phyloP scores from a whole-genome alignment of 1,284 basidiomycete species.

The Cryptococcus depauperatus region DNA sequence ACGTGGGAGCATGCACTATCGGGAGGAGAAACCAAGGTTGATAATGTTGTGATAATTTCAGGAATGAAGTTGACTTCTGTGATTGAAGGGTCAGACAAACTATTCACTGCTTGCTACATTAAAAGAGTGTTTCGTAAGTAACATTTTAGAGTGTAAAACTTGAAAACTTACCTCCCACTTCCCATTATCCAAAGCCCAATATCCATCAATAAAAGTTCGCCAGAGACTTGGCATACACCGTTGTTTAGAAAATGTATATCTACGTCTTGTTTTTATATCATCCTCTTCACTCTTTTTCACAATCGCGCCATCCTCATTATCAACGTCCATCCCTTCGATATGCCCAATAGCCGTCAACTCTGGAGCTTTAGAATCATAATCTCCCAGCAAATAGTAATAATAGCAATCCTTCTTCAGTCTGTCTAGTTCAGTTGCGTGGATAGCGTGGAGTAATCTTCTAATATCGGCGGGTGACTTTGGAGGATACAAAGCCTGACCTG shows the following conservation, averaged over 20 bases:
- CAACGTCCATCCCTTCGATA: slow-evolving; percentile 17
- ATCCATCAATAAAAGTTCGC: slow-evolving; percentile 37
- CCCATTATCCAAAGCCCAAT: slow-evolving; percentile 38
- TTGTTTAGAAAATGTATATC: slow-evolving; percentile 24
- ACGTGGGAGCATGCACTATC: slow-evolving; percentile 22
- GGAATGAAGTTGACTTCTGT: slow-evolving; percentile 35
- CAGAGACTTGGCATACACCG: slow-evolving; percentile 34
- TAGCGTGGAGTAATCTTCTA: slow-evolving; percentile 28
- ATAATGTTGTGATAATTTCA: slow-evolving; percentile 26
- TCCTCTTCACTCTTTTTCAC: slow-evolving; percentile 1
- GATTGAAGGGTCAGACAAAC: slow-evolving; percentile 32
- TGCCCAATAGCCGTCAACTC: slow-evolving; percentile 1
- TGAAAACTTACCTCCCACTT: slow-evolving; percentile 23
- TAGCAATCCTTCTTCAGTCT: slow-evolving; percentile 39
- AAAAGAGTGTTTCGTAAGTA: neutral
- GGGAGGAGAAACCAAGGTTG: slow-evolving; percentile 28
- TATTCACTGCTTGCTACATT: slow-evolving; percentile 17
- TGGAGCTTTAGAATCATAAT: slow-evolving; percentile 16
- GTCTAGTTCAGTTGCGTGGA: slow-evolving; percentile 24
- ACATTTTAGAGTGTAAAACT: neutral
- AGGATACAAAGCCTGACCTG: slow-evolving; percentile 29
- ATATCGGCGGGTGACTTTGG: slow-evolving; percentile 28
- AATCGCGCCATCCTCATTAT: slow-evolving; percentile 7
- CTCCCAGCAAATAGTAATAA: slow-evolving; percentile 36
- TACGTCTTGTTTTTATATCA: slow-evolving; percentile 3